Conservation (phyloP, 2,329 filamentous ascomycete species). For the Nothomitra cinnamomea region DNA sequence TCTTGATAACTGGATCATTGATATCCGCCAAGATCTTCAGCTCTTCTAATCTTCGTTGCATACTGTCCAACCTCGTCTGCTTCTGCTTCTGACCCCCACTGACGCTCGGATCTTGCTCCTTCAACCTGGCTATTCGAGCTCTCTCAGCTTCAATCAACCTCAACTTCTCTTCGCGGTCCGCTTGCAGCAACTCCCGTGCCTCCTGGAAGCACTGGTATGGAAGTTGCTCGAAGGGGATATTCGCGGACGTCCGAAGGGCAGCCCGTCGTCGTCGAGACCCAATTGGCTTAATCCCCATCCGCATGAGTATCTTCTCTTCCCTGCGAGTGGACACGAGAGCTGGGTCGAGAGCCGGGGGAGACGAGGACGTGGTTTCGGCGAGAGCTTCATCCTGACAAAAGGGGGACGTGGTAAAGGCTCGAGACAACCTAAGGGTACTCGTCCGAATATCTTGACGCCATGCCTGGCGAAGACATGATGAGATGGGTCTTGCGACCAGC, state of each 20-base stretch:
- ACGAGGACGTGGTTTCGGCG: neutral
- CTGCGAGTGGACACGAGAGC: constrained; percentile 45
- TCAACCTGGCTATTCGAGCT: constrained; percentile 49
- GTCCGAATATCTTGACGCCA: neutral
- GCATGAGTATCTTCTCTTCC: constrained; percentile 51
- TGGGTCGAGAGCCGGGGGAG: constrained; percentile 35
- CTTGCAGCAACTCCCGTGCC: constrained; percentile 64
- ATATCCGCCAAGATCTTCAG: constrained; percentile 85
- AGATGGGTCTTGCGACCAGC: neutral
- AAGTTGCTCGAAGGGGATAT: constrained; percentile 78
- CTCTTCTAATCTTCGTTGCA: constrained; percentile 55
- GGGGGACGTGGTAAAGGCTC: neutral
- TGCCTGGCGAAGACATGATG: neutral
- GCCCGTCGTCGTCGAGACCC: constrained; percentile 73
- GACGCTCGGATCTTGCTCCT: constrained; percentile 38
- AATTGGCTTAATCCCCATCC: constrained; percentile 51
- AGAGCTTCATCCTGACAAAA: neutral
- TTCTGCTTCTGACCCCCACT: constrained; percentile 48
- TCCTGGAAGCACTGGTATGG: constrained; percentile 98
- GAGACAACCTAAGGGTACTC: neutral
- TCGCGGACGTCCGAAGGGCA: constrained; percentile 44
- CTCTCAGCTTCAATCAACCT: constrained; percentile 50
- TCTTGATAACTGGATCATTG: constrained; percentile 88
- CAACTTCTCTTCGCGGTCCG: constrained; percentile 70
- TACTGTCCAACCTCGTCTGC: constrained; percentile 47